Evolutionary conservation across 495 filamentous ascomycete species (phyloP).

Genomic region (Jackrogersella multiformis): DNA sequence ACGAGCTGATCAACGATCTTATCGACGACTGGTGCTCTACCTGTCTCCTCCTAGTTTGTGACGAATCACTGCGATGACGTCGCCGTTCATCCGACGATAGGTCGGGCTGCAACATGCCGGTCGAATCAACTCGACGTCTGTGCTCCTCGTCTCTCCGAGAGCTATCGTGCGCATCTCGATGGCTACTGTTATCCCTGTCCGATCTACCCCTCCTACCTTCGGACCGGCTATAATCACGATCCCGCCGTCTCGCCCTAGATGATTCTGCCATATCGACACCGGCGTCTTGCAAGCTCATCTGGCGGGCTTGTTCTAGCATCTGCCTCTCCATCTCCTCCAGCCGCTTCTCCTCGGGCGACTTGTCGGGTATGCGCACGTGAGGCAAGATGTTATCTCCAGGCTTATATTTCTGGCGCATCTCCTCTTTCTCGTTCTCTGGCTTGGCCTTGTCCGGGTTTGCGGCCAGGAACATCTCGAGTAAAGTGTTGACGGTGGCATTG

Average conservation of each 20-base stretch:
- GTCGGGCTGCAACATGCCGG: slow-evolving; percentile 45
- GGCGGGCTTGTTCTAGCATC: slow-evolving; percentile 73
- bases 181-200: slow-evolving; percentile 47
- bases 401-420: slow-evolving; percentile 74
- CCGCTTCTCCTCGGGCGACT: slow-evolving; percentile 56
- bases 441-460: slow-evolving; percentile 77
- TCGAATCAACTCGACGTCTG: slow-evolving; percentile 46
- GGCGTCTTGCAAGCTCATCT: slow-evolving; percentile 75
- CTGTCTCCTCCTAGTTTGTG: slow-evolving; percentile 56
- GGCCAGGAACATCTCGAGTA: slow-evolving; percentile 81
- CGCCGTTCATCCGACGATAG: slow-evolving; percentile 46
- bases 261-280: slow-evolving; percentile 55
- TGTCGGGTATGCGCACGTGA: slow-evolving; percentile 56
- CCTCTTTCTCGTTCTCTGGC: slow-evolving; percentile 72
- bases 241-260: slow-evolving; percentile 51
- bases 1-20: slow-evolving; percentile 79
- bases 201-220: slow-evolving; percentile 44
- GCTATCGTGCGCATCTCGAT: slow-evolving; percentile 32
- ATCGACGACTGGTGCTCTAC: slow-evolving; percentile 88
- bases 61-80: slow-evolving; percentile 49
- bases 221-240: slow-evolving; percentile 58
- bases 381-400: slow-evolving; percentile 80
- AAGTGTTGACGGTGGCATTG: slow-evolving; percentile 82
- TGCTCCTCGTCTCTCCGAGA: slow-evolving; percentile 43
- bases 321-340: slow-evolving; percentile 72